phyloP scores from a whole-genome alignment of 257 asterid genomes.

The Nicotiana obtusifolia region DNA sequence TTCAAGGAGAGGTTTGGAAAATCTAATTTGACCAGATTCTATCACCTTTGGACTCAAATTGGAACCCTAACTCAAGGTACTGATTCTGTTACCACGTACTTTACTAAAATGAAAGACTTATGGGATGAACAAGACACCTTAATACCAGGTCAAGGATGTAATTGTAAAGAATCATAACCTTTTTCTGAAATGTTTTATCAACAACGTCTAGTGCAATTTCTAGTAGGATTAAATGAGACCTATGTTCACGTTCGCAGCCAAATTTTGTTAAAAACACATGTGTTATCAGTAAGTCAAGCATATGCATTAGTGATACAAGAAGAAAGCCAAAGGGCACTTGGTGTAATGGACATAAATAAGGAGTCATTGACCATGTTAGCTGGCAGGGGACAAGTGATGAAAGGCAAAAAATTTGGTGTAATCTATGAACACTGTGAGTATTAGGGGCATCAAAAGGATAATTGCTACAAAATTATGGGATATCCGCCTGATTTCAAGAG shows the following conservation, averaged over 20 bases:
- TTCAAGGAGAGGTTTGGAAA: neutral
- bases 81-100: neutral
- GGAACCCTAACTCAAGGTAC: neutral
- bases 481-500: neutral
- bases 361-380: neutral
- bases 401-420: neutral
- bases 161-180: no score
- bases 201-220: neutral
- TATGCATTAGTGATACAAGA: neutral
- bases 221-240: neutral
- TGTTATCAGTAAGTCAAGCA: neutral
- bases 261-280: neutral
- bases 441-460: neutral
- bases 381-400: no score
- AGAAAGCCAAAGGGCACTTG: neutral
- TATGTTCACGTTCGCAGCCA: neutral
- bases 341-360: neutral
- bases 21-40: neutral
- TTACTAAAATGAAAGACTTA: neutral
- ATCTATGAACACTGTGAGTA: neutral
- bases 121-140: neutral
- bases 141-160: neutral
- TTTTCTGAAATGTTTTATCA: no score
- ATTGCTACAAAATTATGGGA: neutral
- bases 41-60: neutral